Conservation (phyloP, 805 yeast genomes). For the Schwanniomyces yamadae region DNA sequence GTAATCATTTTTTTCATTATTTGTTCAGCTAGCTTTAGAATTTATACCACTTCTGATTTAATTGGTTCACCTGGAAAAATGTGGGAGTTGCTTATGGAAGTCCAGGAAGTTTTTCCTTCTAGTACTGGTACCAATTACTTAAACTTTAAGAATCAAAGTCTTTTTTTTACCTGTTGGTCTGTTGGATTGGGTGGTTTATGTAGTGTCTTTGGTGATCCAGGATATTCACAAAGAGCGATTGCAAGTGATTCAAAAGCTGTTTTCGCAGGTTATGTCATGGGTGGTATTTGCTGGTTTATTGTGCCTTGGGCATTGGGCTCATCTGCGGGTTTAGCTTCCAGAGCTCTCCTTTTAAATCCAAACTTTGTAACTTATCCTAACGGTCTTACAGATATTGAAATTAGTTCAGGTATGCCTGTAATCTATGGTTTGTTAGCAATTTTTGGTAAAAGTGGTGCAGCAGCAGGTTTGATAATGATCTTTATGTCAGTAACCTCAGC, state of each 20-base stretch:
- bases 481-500: conserved; percentile 44
- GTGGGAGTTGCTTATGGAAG: conserved; percentile 31
- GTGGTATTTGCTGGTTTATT: conserved; percentile 37
- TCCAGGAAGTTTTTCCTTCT: conserved; percentile 10
- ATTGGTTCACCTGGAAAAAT: conserved; percentile 25
- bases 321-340: conserved; percentile 39
- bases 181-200: conserved; percentile 5
- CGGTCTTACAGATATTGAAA: conserved; percentile 14
- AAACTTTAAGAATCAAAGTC: conserved; percentile 8
- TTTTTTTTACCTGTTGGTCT: conserved; percentile 9
- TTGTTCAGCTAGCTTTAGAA: conserved; percentile 21
- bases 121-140: conserved; percentile 1
- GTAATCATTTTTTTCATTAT: conserved; percentile 21
- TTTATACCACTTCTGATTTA: conserved; percentile 16
- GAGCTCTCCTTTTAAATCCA: conserved; percentile 23
- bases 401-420: conserved; percentile 21
- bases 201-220: conserved; percentile 17
- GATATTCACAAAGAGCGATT: conserved; percentile 24
- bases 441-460: conserved; percentile 28
- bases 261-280: conserved; percentile 21
- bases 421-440: conserved; percentile 19
- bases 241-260: conserved; percentile 22
- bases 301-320: conserved; percentile 25
- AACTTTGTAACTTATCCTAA: conserved; percentile 13
- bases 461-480: conserved; percentile 28